Conservation (phyloP, 2,329 filamentous ascomycete genomes). For the Penicillium sp. region DNA sequence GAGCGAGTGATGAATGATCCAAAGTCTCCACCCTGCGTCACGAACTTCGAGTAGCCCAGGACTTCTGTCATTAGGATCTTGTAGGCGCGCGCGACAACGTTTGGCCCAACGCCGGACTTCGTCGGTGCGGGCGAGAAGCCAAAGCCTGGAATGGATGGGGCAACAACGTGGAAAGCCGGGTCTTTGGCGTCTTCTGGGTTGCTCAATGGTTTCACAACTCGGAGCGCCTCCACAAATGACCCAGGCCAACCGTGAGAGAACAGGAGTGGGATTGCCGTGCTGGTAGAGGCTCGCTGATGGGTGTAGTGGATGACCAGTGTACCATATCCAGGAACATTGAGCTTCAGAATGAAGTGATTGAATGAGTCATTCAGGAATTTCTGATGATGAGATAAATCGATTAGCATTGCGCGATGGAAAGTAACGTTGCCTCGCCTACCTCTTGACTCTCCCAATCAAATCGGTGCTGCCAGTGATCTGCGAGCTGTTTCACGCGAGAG, state of each 20-base stretch:
- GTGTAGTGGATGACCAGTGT: slow-evolving; percentile 23
- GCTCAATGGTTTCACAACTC: slow-evolving; percentile 29
- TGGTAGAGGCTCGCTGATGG: slow-evolving; percentile 15
- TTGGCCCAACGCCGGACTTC: slow-evolving; percentile 1
- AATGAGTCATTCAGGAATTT: neutral
- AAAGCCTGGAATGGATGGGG: slow-evolving; percentile 29
- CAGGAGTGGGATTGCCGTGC: slow-evolving; percentile 38
- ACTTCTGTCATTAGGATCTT: neutral
- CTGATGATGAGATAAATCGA: too few species aligned
- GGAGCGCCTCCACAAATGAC: slow-evolving; percentile 35
- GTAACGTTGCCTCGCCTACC: neutral
- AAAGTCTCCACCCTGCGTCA: slow-evolving; percentile 31
- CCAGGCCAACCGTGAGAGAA: slow-evolving; percentile 43
- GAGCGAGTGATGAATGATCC: slow-evolving; percentile 27
- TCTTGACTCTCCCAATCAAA: neutral
- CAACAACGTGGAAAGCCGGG: slow-evolving; percentile 32
- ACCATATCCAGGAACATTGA: slow-evolving; percentile 9
- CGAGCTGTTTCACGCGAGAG: neutral
- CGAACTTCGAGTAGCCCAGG: slow-evolving; percentile 15
- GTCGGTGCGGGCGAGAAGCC: slow-evolving; percentile 24
- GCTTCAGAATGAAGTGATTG: neutral
- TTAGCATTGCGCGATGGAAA: too few species aligned
- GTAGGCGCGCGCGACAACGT: neutral
- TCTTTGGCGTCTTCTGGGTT: slow-evolving; percentile 12
- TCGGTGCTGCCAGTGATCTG: neutral